Percentiles rank a stretch among this genome's conserved stretches.
phyloP scores from a whole-genome alignment of 176 grass and related monocot species.

The Aechmea fasciata region DNA sequence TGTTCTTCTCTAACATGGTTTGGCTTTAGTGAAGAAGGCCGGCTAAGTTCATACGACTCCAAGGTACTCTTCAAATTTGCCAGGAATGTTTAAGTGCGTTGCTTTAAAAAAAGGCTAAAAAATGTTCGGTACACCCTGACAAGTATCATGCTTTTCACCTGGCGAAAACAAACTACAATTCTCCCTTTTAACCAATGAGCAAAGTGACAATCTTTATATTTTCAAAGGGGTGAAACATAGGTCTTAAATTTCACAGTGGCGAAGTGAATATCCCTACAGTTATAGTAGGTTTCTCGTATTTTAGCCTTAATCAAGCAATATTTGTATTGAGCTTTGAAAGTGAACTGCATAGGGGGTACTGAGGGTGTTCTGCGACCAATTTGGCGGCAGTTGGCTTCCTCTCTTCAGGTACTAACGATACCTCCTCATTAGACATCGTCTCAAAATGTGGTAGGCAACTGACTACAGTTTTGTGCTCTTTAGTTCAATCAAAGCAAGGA shows the following conservation, averaged over 20 bases:
- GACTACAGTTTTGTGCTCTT: slow-evolving; percentile 16
- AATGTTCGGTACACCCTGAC: too few species aligned
- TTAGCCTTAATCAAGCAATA: slow-evolving; percentile 3
- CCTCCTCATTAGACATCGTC: not conserved
- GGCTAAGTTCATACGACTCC: slow-evolving; percentile 82
- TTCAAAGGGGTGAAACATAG: not conserved
- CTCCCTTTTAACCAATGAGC: too few species aligned
- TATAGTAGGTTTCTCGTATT: not conserved
- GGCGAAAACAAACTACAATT: too few species aligned
- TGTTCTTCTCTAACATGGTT: slow-evolving; percentile 74
- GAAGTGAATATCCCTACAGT: too few species aligned
- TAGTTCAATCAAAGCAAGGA: slow-evolving; percentile 64
- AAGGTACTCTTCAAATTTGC: slow-evolving; percentile 33
- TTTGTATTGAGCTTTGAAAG: not conserved
- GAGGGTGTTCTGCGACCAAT: slow-evolving; percentile 64
- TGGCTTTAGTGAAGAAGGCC: slow-evolving; percentile 90
- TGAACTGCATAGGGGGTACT: slow-evolving; percentile 51
- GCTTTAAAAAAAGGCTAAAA: not conserved
- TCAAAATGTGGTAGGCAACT: not conserved
- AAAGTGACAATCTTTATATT: not conserved
- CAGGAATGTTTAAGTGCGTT: not conserved
- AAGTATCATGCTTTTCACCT: too few species aligned
- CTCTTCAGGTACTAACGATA: slow-evolving; percentile 62
- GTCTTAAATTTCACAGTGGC: too few species aligned
- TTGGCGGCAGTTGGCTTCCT: slow-evolving; percentile 83